These are phyloP conservation scores for Pichia terricola DNA, from an alignment of 1,139 yeast genomes.

Conservation along the genomic window DNA sequence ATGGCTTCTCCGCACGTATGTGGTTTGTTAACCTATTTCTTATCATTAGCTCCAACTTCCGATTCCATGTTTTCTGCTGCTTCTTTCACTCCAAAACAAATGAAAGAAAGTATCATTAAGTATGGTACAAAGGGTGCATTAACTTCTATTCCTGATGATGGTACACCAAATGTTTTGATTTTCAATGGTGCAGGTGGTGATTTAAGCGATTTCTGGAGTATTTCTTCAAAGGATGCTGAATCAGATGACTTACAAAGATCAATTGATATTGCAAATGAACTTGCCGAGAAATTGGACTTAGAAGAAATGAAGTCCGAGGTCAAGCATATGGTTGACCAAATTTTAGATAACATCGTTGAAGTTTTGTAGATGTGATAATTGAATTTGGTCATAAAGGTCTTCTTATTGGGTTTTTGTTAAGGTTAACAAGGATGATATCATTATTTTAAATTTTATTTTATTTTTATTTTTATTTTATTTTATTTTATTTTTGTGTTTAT, in stretches of 20 bases:
- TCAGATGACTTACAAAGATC: conserved; percentile 15
- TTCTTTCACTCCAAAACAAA: conserved; percentile 70
- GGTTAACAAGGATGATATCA: neutral
- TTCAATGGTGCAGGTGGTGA: conserved; percentile 91
- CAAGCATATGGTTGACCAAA: conserved; percentile 17
- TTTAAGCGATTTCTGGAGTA: conserved; percentile 61
- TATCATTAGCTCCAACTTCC: conserved; percentile 82
- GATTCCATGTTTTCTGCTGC: conserved; percentile 57
- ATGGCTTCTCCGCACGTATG: conserved; percentile 98
- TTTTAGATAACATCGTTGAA: conserved; percentile 7
- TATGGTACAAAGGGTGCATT: conserved; percentile 67
- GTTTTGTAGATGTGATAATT: neutral
- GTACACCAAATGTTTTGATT: conserved; percentile 79
- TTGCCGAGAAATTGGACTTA: conserved; percentile 12
- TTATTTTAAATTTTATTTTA: neutral
- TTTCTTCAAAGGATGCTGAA: conserved; percentile 3
- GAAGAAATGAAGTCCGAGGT: conserved; percentile 16
- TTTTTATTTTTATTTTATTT: neutral
- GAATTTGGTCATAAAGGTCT: no score
- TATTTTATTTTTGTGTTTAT: neutral
- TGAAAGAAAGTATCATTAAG: conserved; percentile 78
- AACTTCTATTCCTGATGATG: conserved; percentile 58
- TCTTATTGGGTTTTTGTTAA: no score
- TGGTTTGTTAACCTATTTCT: conserved; percentile 80
- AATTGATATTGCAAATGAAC: conserved; percentile 12